Percentiles rank a stretch among this genome's conserved stretches.
These are phyloP conservation scores for Aspergillus transmontanensis DNA, from an alignment of 2,329 filamentous ascomycete genomes.

Conservation along the genomic window DNA sequence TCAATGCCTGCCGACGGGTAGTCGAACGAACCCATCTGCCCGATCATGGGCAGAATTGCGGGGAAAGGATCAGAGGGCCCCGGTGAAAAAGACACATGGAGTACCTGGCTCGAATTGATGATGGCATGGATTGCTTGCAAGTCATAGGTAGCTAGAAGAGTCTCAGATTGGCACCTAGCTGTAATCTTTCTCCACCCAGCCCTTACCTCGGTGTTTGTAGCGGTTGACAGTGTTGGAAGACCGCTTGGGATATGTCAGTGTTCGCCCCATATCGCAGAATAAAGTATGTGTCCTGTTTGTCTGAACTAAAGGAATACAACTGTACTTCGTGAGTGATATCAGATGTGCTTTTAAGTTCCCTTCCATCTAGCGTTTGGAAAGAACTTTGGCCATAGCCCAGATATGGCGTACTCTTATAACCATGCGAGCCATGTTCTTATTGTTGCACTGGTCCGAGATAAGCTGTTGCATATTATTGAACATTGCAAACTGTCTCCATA, in stretches of 20 bases:
- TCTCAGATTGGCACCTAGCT: background rate
- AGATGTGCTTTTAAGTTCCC: background rate
- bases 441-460: constrained; percentile 10
- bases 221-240: constrained; percentile 68
- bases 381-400: background rate
- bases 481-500: constrained; percentile 13
- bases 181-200: background rate
- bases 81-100: constrained; percentile 78
- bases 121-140: constrained; percentile 72
- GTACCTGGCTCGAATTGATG: constrained; percentile 71
- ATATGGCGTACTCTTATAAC: background rate
- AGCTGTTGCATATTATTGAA: background rate
- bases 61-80: constrained; percentile 68
- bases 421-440: background rate
- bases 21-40: constrained; percentile 74
- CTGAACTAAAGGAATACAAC: no score
- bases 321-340: background rate
- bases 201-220: constrained; percentile 63
- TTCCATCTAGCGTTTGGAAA: background rate
- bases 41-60: constrained; percentile 80
- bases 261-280: constrained; percentile 40
- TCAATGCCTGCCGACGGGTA: constrained; percentile 61
- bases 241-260: constrained; percentile 62
- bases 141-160: constrained; percentile 67
- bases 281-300: background rate